Base-by-base conservation (phyloP, 1,139 yeast genomes). In the Taphrina populina region DNA sequence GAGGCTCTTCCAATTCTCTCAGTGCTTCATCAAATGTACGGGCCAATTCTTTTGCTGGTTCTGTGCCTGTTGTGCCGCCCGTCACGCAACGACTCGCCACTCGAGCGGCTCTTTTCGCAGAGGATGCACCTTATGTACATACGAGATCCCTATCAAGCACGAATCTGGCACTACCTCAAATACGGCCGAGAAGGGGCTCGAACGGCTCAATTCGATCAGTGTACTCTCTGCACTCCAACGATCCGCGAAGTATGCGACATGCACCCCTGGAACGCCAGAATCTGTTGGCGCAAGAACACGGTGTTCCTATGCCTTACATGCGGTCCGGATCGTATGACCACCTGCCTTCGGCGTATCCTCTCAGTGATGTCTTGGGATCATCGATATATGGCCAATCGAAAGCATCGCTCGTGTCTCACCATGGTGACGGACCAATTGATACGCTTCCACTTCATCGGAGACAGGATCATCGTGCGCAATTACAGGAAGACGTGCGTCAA, bases 21-120 rank as follows among this genome's bases (percentile, higher is more conserved):
- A 10, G 21, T 17, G 17, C 29, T 20, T 27, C 26, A 13, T 27
- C 15, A 11, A 39, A 26, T 13, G 32, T 29, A n/a, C 36, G 54
- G 2, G 11, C 54, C 21, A 26, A 33, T 21, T 49, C 54, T 11
- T 21, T 39, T 19, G 37, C 40, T 15, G 39, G 54, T 17, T n/a
- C 17, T 15, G 52, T 45, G 11, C 53, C 53, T 5, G 46, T 46
- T 19, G 44, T 49, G 39, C 54, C 54, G 19, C 37, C 45, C 8
- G 8, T 49, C 15, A 20, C 47, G 5, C 46, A 45, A 4, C 29
- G 33, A 17, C 27, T 37, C 13, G 54, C 37, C 37, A 39, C 39
- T 7, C 33, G 54, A 10, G 44, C 44, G 17, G 54, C 46, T 6
- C 13, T 49, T 4, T 39, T 49, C 13, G 54, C 39, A 21, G 54